Base-by-base conservation (phyloP, 331 rosid genomes). In the Cydonia oblonga region DNA sequence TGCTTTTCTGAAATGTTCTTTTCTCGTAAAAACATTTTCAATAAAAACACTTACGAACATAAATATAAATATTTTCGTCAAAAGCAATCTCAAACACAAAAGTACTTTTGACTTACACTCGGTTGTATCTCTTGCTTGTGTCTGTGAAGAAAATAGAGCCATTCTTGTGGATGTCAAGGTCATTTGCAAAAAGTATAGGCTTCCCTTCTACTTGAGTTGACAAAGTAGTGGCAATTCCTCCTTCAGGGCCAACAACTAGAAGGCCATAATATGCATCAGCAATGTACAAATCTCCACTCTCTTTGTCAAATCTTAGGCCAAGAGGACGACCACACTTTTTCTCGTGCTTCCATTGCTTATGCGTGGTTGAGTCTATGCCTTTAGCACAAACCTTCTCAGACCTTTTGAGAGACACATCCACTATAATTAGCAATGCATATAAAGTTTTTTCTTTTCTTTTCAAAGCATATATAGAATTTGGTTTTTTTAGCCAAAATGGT, bases 91-190 rank as follows among this genome's bases (percentile, higher is more conserved):
- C 4, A 49, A 49, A 49, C 54, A 49, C 1, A 16, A 6, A 49
- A 16, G 9, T 18, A 0, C 52, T 14, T 0, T 23, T 6, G 6
- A 13, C 84, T 69, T 81, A 93, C 98, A 85, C 84, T 79, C 97
- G 75, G 76, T 95, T 82, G 79, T 95, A 84, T 89, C 98, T 82
- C 84, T 75, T 84, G 89, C 97, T 93, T 2, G 97, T 93, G 79
- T 95, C 96, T 0, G 96, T 91, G 86, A 95, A 95, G 69, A 89
- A 93, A 75, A 95, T 78, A 74, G 97, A 95, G 19, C 98, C 98
- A 59, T 95, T 95, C 4, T 15, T 73, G 5, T 95, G 87, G 54
- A 91, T 88, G 62, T 91, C 97, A 76, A 95, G 97, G 66, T 95
- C 98, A 76, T 95, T 95, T 25, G 97, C 96, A 9, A 86, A 95